These are phyloP conservation scores for Thermomyces lanuginosus DNA, from an alignment of 2,329 filamentous ascomycete species.

Conservation along the genomic window DNA sequence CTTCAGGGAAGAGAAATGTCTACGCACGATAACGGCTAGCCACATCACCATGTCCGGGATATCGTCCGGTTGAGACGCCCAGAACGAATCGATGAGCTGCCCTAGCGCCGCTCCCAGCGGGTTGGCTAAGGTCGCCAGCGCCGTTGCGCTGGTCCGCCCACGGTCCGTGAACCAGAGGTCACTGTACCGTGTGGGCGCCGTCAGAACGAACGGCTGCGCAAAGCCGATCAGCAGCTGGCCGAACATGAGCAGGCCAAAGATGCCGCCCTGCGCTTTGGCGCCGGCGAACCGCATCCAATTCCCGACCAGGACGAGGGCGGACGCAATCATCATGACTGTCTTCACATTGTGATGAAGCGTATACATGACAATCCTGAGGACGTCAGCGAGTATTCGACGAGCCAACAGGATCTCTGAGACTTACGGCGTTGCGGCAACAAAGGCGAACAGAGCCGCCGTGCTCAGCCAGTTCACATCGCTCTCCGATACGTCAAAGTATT, in stretches of 20 bases:
- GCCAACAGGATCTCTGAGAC: slow-evolving; percentile 11
- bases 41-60: slow-evolving; percentile 74
- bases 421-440: slow-evolving; percentile 53
- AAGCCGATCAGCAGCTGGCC: slow-evolving; percentile 82
- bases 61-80: slow-evolving; percentile 45
- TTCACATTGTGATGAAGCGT: slow-evolving; percentile 62
- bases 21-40: slow-evolving; percentile 64
- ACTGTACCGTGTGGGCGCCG: slow-evolving; percentile 77
- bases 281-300: slow-evolving; percentile 87
- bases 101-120: slow-evolving; percentile 79
- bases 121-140: slow-evolving; percentile 69
- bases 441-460: slow-evolving; percentile 74
- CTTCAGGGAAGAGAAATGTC: slow-evolving; percentile 7
- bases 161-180: slow-evolving; percentile 84
- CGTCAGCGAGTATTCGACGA: slow-evolving; percentile 1
- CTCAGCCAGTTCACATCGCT: slow-evolving; percentile 83
- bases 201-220: slow-evolving; percentile 80
- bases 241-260: slow-evolving; percentile 66
- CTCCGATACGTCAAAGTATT: slow-evolving; percentile 60
- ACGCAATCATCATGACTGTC: slow-evolving; percentile 55
- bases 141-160: slow-evolving; percentile 75
- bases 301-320: slow-evolving; percentile 57
- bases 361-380: slow-evolving; percentile 45
- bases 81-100: slow-evolving; percentile 69
- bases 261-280: slow-evolving; percentile 40